Base-by-base conservation (phyloP, 208 protist species). In the Porcisia deanei region DNA sequence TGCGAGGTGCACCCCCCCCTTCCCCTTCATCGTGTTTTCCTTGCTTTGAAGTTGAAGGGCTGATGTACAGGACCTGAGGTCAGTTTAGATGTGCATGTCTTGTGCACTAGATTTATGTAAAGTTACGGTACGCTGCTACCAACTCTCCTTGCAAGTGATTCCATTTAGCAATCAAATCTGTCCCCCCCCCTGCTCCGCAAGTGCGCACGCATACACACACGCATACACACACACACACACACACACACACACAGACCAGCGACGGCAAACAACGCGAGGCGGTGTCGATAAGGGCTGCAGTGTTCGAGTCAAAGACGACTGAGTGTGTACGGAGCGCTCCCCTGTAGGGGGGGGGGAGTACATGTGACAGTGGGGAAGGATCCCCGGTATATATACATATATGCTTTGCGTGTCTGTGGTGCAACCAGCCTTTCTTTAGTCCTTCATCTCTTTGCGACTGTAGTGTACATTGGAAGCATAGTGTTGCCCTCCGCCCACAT, bases 81-180 rank as follows among this genome's bases (percentile, higher is more conserved):
- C 43, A 9, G 25, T 3, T 22, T 65, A 39, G 55, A 45, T 39
- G 25, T 25, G 37, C 43, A 34, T 4, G 20, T 60, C 30, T 16
- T 61, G 37, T 60, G 25, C 39, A 34, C 52, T 71, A 55, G n/a
- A 65, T 43, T 20, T 52, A 67, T 67, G 63, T 67, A 67, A 52
- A 30, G 63, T 49, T 52, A 67, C 63, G 22, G 63, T 30, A 49
- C 47, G 63, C 47, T 30, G 39, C 41, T 34, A 67, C 41, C 41
- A 16, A 10, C 41, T 43, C n/a, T 47, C 1, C 20, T 25, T 57
- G 4, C 49, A 57, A 7, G 49, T n/a, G 66, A 12, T 71, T 5
- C 22, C 63, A 52, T 67, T 43, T n/a, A 3, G 39, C 41, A n/a
- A 49, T 34, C 39, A 30, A 49, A 22, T 49, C 37, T 43, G 1